A percentile compares a stretch with the other conserved stretches of the same genome.
These are phyloP conservation scores for Lactuca saligna DNA, from an alignment of 129 eudicot genomes.

Conservation along the genomic window DNA sequence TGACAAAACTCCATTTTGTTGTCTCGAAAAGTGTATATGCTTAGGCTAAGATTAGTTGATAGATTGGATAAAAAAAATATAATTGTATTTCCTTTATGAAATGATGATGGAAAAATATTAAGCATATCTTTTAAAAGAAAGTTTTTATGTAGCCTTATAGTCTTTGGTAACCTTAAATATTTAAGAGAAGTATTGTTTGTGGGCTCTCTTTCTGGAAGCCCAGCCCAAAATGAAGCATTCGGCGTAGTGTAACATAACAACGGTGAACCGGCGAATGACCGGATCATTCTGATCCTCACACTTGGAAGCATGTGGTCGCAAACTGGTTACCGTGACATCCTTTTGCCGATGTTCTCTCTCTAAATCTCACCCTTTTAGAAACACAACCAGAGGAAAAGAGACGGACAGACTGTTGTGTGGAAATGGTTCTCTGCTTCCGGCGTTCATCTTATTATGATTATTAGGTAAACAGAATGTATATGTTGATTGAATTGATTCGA, in stretches of 20 bases:
- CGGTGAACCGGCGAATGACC: slow-evolving; percentile 21
- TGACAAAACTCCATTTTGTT: too few relatives aligned
- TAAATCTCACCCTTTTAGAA: slow-evolving; percentile 17
- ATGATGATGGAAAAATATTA: too few relatives aligned
- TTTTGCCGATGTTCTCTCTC: slow-evolving; percentile 25
- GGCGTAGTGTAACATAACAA: slow-evolving; percentile 1
- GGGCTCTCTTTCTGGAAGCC: neutral
- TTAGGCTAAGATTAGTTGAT: too few relatives aligned
- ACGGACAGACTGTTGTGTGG: slow-evolving; percentile 26
- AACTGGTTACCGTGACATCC: slow-evolving; percentile 21
- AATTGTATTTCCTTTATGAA: too few relatives aligned
- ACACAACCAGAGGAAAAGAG: slow-evolving; percentile 21
- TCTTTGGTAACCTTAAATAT: too few relatives aligned
- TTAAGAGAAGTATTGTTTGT: neutral
- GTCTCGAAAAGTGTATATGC: too few relatives aligned
- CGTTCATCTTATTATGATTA: slow-evolving; percentile 14
- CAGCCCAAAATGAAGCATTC: neutral
- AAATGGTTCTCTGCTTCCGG: slow-evolving; percentile 23
- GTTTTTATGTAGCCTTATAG: too few relatives aligned
- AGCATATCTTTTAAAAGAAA: too few relatives aligned
- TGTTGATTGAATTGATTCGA: neutral
- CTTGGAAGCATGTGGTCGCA: slow-evolving; percentile 33
- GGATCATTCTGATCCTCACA: slow-evolving; percentile 25
- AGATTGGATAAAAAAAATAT: too few relatives aligned
- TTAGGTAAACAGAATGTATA: slow-evolving; percentile 14